These are phyloP conservation scores for Ascochyta koolunga DNA, from an alignment of 2,329 filamentous ascomycete species.

Conservation along the genomic window DNA sequence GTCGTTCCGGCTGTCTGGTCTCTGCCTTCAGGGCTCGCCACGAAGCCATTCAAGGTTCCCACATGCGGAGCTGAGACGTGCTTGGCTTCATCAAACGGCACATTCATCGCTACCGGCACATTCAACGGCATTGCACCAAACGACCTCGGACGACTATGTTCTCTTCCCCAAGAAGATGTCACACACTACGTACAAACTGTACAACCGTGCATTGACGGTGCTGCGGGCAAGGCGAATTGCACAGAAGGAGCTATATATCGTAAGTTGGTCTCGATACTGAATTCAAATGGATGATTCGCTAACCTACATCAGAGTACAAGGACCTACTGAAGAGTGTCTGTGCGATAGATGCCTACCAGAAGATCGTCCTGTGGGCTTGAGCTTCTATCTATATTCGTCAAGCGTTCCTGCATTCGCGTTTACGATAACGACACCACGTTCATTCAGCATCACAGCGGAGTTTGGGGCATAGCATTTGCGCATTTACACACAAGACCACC, in stretches of 20 bases:
- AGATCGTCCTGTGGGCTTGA: constrained; percentile 16
- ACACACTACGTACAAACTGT: constrained; percentile 22
- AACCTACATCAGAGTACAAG: constrained; percentile 25
- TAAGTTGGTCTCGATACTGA: constrained; percentile 2
- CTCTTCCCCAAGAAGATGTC: constrained; percentile 22
- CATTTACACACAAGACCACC: constrained; percentile 12
- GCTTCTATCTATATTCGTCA: neutral
- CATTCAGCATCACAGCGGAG: constrained; percentile 17
- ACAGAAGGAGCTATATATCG: constrained; percentile 24
- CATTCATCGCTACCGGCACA: constrained; percentile 10
- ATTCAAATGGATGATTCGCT: neutral
- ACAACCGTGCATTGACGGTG: constrained; percentile 27
- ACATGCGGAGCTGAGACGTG: constrained; percentile 25
- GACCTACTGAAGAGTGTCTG: constrained; percentile 19
- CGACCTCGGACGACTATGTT: constrained; percentile 23
- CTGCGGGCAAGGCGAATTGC: constrained; percentile 15
- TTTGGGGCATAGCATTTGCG: constrained; percentile 11
- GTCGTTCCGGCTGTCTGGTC: constrained; percentile 15
- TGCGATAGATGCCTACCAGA: constrained; percentile 17
- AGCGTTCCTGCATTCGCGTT: constrained; percentile 3
- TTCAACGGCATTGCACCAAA: constrained; percentile 10
- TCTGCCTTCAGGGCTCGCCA: constrained; percentile 8
- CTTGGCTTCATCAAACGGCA: constrained; percentile 17
- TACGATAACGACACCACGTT: constrained; percentile 13
- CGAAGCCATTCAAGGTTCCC: constrained; percentile 12